Percentiles rank a stretch among this genome's conserved stretches.
Evolutionary conservation across 2,329 filamentous ascomycete genomes (phyloP).

Genomic region (Arthroderma sp.): DNA sequence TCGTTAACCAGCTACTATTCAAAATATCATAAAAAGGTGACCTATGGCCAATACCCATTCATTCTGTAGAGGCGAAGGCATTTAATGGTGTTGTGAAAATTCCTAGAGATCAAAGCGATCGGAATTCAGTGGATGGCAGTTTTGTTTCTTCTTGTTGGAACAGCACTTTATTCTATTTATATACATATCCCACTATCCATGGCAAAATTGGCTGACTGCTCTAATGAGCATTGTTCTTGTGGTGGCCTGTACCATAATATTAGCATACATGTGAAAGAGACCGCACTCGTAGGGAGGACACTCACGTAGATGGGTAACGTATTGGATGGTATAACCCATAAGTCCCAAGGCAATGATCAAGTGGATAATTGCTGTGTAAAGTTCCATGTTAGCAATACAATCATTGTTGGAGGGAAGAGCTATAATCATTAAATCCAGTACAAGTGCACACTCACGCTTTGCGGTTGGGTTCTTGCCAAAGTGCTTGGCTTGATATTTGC

Average conservation of each 20-base stretch:
- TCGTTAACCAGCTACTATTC: too few species aligned
- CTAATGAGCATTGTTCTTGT: slow-evolving; percentile 99
- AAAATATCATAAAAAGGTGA: too few species aligned
- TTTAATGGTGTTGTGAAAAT: too few species aligned
- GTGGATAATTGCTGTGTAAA: slow-evolving; percentile 68
- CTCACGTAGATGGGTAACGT: slow-evolving; percentile 99
- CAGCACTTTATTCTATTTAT: slow-evolving; percentile 23
- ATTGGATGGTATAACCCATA: slow-evolving; percentile 91
- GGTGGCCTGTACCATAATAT: slow-evolving; percentile 59
- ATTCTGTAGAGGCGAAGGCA: too few species aligned
- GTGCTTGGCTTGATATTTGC: slow-evolving; percentile 74
- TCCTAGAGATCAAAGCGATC: too few species aligned
- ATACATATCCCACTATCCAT: slow-evolving; percentile 21
- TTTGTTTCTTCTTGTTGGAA: too few species aligned
- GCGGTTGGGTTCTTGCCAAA: slow-evolving; percentile 87
- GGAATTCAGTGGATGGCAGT: too few species aligned
- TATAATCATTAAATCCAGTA: not conserved
- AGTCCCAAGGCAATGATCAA: slow-evolving; percentile 62
- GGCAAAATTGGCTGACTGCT: slow-evolving; percentile 5
- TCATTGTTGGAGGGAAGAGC: not conserved
- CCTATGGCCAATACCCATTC: too few species aligned
- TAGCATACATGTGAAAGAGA: not conserved
- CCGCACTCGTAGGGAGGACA: slow-evolving; percentile 16
- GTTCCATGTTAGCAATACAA: not conserved
- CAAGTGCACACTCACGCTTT: slow-evolving; percentile 57